Evolutionary conservation across 495 filamentous ascomycete species (phyloP).

Genomic region (Aspergillus incahuasiensis): DNA sequence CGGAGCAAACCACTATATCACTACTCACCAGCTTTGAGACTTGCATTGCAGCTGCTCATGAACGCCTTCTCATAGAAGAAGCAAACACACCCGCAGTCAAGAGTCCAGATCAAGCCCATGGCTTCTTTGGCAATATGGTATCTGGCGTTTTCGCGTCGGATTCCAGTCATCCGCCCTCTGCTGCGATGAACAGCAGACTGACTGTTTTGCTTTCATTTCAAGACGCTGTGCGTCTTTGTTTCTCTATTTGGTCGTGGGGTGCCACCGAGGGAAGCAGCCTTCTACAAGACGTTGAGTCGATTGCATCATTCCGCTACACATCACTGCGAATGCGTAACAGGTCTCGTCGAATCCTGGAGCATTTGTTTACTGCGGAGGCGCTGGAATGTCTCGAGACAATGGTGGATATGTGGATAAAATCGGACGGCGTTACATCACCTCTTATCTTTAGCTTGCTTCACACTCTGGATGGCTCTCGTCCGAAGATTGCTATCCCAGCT

Average conservation of each 20-base stretch:
- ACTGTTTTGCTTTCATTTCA: constrained; percentile 96
- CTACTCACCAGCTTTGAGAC: constrained; percentile 87
- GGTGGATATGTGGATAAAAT: constrained; percentile 70
- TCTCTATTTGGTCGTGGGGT: constrained; percentile 93
- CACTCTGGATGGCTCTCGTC: constrained; percentile 84
- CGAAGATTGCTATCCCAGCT: constrained; percentile 90
- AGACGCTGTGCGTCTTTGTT: constrained; percentile 86
- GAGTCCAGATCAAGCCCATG: constrained; percentile 77
- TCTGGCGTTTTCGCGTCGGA: constrained; percentile 87
- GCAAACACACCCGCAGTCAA: constrained; percentile 61
- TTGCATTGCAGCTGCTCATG: constrained; percentile 81
- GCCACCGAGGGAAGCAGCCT: constrained; percentile 52
- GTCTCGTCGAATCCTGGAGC: constrained; percentile 80
- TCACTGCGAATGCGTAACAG: constrained; percentile 85
- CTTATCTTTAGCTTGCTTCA: constrained; percentile 79
- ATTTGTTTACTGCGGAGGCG: constrained; percentile 90
- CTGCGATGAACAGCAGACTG: constrained; percentile 85
- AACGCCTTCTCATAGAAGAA: constrained; percentile 73
- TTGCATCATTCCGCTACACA: constrained; percentile 83
- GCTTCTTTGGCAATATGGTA: constrained; percentile 96
- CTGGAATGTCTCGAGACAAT: constrained; percentile 91
- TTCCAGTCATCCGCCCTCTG: constrained; percentile 63
- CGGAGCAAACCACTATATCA: constrained; percentile 54
- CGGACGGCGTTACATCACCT: constrained; percentile 33
- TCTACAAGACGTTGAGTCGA: constrained; percentile 60